phyloP scores from a whole-genome alignment of 2,329 filamentous ascomycete species.

The Venturia pyrina region DNA sequence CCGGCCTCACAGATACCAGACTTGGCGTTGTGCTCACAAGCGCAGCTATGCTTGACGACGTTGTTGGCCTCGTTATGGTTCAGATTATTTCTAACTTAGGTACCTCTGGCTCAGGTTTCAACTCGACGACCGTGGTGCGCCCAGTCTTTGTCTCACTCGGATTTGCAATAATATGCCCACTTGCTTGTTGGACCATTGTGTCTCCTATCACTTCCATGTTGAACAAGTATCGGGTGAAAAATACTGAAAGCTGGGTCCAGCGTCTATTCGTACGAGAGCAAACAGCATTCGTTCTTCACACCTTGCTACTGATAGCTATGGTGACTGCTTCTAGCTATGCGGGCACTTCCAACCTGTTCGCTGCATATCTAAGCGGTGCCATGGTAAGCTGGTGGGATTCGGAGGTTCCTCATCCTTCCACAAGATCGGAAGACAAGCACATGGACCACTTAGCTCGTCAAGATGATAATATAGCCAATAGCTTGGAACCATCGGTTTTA shows the following conservation, averaged over 20 bases:
- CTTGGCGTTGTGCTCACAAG: conserved; percentile 55
- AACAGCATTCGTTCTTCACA: conserved; percentile 38
- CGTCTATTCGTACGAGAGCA: conserved; percentile 21
- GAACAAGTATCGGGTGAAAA: conserved; percentile 22
- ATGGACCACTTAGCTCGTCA: neutral
- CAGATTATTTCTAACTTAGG: conserved; percentile 62
- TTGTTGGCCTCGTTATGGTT: conserved; percentile 67
- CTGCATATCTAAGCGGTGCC: conserved; percentile 50
- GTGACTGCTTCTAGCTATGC: conserved; percentile 47
- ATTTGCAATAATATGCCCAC: conserved; percentile 40
- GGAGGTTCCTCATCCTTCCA: conserved; percentile 21
- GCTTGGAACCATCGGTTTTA: conserved; percentile 3
- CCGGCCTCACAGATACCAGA: conserved; percentile 43
- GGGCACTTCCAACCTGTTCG: conserved; percentile 53
- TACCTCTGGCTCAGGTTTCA: conserved; percentile 22
- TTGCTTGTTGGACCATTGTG: conserved; percentile 37
- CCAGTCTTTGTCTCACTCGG: conserved; percentile 44
- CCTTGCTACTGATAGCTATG: conserved; percentile 38
- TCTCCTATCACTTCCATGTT: conserved; percentile 31
- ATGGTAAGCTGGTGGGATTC: conserved; percentile 50
- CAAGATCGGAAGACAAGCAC: neutral
- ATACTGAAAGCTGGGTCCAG: conserved; percentile 17
- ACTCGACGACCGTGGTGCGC: conserved; percentile 34
- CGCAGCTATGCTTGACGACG: conserved; percentile 75
- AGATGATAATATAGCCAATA: neutral